Evolutionary conservation across 179 eudicot species (phyloP), one percentile per base, ranked within the genome.

Genomic region (Silene noctiflora): DNA sequence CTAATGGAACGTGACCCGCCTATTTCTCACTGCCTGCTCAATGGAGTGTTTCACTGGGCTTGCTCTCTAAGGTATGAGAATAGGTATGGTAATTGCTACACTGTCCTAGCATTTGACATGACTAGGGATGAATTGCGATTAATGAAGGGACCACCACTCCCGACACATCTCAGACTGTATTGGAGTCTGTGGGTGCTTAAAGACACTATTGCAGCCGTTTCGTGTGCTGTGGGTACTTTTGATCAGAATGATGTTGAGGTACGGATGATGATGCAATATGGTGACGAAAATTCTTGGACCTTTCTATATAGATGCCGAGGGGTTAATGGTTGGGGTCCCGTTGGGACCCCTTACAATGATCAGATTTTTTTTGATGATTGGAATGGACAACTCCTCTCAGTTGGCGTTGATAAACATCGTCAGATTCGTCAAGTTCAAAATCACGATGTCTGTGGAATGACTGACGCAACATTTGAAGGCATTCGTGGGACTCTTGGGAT

Each of bases 11-110:
- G 3, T 1, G 68, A 64, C 2, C 68, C 68, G 19, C 29, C 68
- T 24, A 27, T 64, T 64, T 64, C 68, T 27, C 29, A 64, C 19
- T 64, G 68, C 31, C 31, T 64, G 7, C 68, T 64, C 68, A 64
- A 64, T 27, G 68, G 68, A 4, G 68, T 44, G 31, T 19, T 69
- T 39, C 55, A 39, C 16, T 35, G 55, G 24, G 72, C 55, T 69
- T 42, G 56, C 16, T 6, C 19, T 67, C 9, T 20, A 2, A 0
- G 1, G 1, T 7, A 5, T 2, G 29, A 27, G 29, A 27, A 27
- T 2, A 4, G 14, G 9, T 1, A 13, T 10, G 17, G 8, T 10
- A 2, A 13, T 53, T 4, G 11, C 72, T 42, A n/a, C 29, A 0
- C 17, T 16, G 6, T 64, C 68, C 68, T 64, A 0, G 68, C 39